Conservation (phyloP, 2,329 filamentous ascomycete genomes). For the Botrytis elliptica region DNA sequence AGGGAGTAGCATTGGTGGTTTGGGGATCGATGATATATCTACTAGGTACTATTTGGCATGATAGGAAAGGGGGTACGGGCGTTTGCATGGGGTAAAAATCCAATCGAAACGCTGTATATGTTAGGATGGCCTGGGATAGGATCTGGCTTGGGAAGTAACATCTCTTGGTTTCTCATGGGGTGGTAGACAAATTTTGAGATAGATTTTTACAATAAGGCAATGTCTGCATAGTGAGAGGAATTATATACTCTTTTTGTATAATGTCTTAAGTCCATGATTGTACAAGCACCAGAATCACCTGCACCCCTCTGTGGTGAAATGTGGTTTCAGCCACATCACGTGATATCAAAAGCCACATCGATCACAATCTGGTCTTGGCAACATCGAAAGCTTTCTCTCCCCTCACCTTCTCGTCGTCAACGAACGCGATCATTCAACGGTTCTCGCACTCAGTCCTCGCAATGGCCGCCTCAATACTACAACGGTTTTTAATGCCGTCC, state of each 20-base stretch:
- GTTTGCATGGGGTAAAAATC: slow-evolving; percentile 14
- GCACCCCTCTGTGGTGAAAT: background rate
- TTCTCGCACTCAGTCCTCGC: background rate
- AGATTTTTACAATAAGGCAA: slow-evolving; percentile 16
- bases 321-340: background rate
- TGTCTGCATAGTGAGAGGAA: slow-evolving; percentile 2
- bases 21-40: slow-evolving; percentile 9
- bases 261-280: background rate
- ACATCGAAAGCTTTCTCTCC: slow-evolving; percentile 13
- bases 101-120: slow-evolving; percentile 10
- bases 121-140: slow-evolving; percentile 7
- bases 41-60: slow-evolving; percentile 28
- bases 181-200: slow-evolving; percentile 7
- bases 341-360: background rate
- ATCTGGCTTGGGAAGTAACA: slow-evolving; percentile 20
- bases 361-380: background rate
- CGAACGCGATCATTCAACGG: background rate
- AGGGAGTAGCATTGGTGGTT: slow-evolving; percentile 9
- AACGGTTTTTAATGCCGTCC: slow-evolving; percentile 3
- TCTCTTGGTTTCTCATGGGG: slow-evolving; percentile 16
- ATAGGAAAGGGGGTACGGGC: slow-evolving; percentile 26
- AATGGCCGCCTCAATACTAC: slow-evolving; percentile 10
- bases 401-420: background rate
- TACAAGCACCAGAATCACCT: background rate
- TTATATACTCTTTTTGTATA: background rate